Evolutionary conservation across 352 stramenopile genomes (phyloP), one percentile per base, ranked within the genome.

Genomic region (Lagenidium giganteum): DNA sequence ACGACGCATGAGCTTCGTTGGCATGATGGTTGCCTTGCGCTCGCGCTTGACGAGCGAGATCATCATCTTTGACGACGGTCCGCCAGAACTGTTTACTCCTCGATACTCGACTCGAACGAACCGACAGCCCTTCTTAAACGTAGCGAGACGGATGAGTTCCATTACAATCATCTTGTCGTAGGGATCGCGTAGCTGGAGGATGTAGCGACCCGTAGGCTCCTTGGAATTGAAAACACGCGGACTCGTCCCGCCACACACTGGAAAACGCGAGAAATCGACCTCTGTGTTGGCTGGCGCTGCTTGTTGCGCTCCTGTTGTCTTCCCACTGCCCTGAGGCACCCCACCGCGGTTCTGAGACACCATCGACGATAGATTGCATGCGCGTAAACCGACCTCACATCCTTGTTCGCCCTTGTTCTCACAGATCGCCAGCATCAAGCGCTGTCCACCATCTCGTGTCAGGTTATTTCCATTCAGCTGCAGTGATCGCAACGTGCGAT

Each of bases 81-180:
- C 42, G 1, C 37, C 28, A 4, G 36, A 14, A n/a, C 22, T 22
- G 0, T 35, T 47, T 5, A 27, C 13, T n/a, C n/a, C n/a, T 17
- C 78, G 79, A 51, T 92, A 70, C 24, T 87, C 70, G 4, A 93
- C 49, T 8, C 61, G 55, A 14, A 85, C 27, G 23, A 93, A 91
- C 0, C 67, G 66, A 42, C 80, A 91, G 23, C 78, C 83, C 54
- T 89, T 89, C 24, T 76, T 67, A 8, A 58, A 68, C 21, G 64
- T 84, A 4, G 83, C 72, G 3, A 95, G 60, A 2, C 78, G 76
- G n/a, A 87, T 48, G 9, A 95, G 64, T 41, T 90, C 76, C 41
- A 70, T 75, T 1, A 61, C 55, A 33, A 95, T 83, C 67, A 86
- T 91, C 50, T 72, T 71, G 42, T 88, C 81, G 42, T 92, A 95